Base-by-base conservation (phyloP, 2,329 filamentous ascomycete genomes). In the Aspergillus calidoustus region DNA sequence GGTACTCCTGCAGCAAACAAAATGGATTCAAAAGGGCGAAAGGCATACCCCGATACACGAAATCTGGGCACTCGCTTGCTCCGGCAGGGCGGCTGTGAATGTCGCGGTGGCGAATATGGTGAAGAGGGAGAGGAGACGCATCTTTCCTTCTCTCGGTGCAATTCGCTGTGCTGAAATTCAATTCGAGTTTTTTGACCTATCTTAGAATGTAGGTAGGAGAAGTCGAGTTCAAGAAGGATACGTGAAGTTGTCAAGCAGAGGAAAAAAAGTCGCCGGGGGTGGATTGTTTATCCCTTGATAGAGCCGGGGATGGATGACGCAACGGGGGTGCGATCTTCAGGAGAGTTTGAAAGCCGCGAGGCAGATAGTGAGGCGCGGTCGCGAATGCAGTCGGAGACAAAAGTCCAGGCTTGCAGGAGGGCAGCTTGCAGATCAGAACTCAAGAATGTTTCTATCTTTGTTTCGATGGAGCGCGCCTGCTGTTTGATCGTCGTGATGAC, bases 101-200 rank as follows among this genome's bases (percentile, higher is more conserved):
- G 46, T 25, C 25, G 38, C 23, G 28, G 43, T 55, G 30, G 51
- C 52, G 28, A 55, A 44, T 50, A 59, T 17, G 43, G 44, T 34
- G 28, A 59, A 7, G 44, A 54, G 30, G 28, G 50, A 31, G 51
- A 60, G 28, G 57, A 60, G 46, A 22, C 44, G 57, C 57, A 60
- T 60, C 7, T 9, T 28, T 28, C 6, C 25, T 28, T 28, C 25
- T 28, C 6, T 28, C 17, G 52, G 13, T 28, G 7, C 44, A 13
- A 8, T 47, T 22, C 17, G 17, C 4, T 19, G 19, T 19, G 19
- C 2, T 19, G 19, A 19, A 19, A 19, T 19, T 43, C 3, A 43
- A 15, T 43, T 43, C 4, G 38, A 43, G 38, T 13, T 4, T 3
- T 43, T 43, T 43, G 38, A 5, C 38, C 25, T 28, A 28, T 43